Evolutionary conservation across 805 yeast genomes (phyloP).

Genomic region (Lachancea nothofagi): DNA sequence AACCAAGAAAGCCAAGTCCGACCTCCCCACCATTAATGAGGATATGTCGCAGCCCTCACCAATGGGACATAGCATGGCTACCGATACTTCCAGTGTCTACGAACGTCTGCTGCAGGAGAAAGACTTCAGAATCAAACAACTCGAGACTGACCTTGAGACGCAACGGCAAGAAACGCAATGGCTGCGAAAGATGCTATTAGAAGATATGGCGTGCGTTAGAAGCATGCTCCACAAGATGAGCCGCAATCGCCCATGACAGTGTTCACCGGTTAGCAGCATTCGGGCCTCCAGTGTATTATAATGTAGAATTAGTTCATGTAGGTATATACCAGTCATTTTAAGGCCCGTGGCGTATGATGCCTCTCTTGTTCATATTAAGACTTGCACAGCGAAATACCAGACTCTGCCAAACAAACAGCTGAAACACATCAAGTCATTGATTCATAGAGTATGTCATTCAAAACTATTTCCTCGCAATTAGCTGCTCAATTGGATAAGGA

Average conservation of each 20-base stretch:
- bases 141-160: conserved; percentile 30
- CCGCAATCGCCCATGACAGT: background rate
- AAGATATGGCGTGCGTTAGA: conserved; percentile 34
- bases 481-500: conserved; percentile 82
- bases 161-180: conserved; percentile 33
- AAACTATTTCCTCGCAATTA: conserved; percentile 40
- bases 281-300: conserved; percentile 5
- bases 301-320: background rate
- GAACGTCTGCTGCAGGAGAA: conserved; percentile 27
- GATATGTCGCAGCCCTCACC: conserved; percentile 4
- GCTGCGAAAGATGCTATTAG: conserved; percentile 34
- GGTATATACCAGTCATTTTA: background rate
- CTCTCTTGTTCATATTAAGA: too few species aligned
- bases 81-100: conserved; percentile 12
- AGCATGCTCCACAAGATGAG: conserved; percentile 25
- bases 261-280: background rate
- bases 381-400: background rate
- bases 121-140: conserved; percentile 26
- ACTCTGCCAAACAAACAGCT: background rate
- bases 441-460: conserved; percentile 29
- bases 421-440: background rate
- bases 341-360: too few species aligned
- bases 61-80: background rate
- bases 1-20: conserved; percentile 7
- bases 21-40: conserved; percentile 11